phyloP scores from a whole-genome alignment of 2,329 filamentous ascomycete species.

The Didymella segeticola region DNA sequence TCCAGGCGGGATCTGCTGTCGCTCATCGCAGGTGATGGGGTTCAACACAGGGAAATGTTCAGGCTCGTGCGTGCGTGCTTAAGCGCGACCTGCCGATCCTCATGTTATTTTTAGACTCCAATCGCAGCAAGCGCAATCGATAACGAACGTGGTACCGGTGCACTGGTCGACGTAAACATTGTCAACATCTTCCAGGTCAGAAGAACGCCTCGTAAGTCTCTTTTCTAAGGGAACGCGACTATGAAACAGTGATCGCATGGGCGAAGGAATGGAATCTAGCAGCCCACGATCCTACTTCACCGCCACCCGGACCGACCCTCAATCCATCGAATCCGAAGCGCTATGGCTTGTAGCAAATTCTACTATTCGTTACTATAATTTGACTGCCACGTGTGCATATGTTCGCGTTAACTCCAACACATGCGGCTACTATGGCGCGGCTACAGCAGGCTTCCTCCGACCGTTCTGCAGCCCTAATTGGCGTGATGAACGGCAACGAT shows the following conservation, averaged over 20 bases:
- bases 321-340: constrained; percentile 2
- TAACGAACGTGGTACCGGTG: constrained; percentile 24
- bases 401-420: constrained; percentile 10
- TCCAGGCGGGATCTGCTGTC: neutral
- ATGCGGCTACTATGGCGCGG: constrained; percentile 23
- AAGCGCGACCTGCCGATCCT: constrained; percentile 26
- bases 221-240: neutral
- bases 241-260: neutral
- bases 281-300: constrained; percentile 3
- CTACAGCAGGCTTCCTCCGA: constrained; percentile 16
- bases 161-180: constrained; percentile 1
- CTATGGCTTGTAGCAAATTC: neutral
- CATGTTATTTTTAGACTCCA: constrained; percentile 13
- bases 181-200: neutral
- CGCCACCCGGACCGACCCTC: constrained; percentile 1
- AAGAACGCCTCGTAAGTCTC: neutral
- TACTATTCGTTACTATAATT: constrained; percentile 8
- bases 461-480: constrained; percentile 20
- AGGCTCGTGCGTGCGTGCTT: constrained; percentile 20
- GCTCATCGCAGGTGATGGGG: neutral
- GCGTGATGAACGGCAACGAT: constrained; percentile 13
- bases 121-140: constrained; percentile 15
- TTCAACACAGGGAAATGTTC: constrained; percentile 3
- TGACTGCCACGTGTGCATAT: constrained; percentile 26
- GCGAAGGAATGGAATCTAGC: neutral